phyloP scores from a whole-genome alignment of 1,284 basidiomycete genomes.

The Lignosus rhinocerotis region DNA sequence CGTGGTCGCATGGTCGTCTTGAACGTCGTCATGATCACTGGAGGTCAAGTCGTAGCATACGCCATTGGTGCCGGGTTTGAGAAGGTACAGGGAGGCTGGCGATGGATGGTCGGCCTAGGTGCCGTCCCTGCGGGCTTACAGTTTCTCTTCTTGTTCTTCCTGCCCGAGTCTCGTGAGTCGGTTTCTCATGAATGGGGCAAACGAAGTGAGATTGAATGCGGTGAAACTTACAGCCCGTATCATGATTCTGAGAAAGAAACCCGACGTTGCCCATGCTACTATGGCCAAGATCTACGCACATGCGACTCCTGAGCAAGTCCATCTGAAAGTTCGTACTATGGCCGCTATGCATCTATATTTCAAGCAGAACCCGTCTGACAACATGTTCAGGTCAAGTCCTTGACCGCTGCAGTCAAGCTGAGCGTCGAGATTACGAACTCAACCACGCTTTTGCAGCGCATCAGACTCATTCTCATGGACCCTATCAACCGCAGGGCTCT shows the following conservation, averaged over 20 bases:
- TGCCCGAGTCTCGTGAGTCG: slow-evolving; percentile 76
- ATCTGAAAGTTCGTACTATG: slow-evolving; percentile 52
- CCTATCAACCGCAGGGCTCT: slow-evolving; percentile 70
- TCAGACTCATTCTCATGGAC: slow-evolving; percentile 54
- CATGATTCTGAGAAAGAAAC: slow-evolving; percentile 57
- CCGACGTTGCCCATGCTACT: slow-evolving; percentile 49
- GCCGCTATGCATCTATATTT: background rate
- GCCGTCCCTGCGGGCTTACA: slow-evolving; percentile 70
- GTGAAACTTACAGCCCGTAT: slow-evolving; percentile 58
- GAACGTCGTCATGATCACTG: slow-evolving; percentile 64
- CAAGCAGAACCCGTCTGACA: background rate
- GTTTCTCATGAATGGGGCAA: background rate
- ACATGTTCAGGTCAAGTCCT: slow-evolving; percentile 50
- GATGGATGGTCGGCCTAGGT: slow-evolving; percentile 83
- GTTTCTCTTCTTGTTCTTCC: slow-evolving; percentile 57
- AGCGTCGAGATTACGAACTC: slow-evolving; percentile 62
- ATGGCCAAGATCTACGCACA: slow-evolving; percentile 68
- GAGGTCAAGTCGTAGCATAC: slow-evolving; percentile 79
- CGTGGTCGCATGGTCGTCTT: slow-evolving; percentile 77
- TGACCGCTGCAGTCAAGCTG: slow-evolving; percentile 62
- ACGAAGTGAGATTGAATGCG: background rate
- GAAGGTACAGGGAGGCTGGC: slow-evolving; percentile 66
- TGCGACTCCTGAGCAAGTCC: slow-evolving; percentile 64
- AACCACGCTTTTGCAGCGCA: slow-evolving; percentile 61
- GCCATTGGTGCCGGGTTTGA: slow-evolving; percentile 76